These are phyloP conservation scores for Cystobasidium tubakii DNA, from an alignment of 768 basidiomycete genomes.

Conservation along the genomic window DNA sequence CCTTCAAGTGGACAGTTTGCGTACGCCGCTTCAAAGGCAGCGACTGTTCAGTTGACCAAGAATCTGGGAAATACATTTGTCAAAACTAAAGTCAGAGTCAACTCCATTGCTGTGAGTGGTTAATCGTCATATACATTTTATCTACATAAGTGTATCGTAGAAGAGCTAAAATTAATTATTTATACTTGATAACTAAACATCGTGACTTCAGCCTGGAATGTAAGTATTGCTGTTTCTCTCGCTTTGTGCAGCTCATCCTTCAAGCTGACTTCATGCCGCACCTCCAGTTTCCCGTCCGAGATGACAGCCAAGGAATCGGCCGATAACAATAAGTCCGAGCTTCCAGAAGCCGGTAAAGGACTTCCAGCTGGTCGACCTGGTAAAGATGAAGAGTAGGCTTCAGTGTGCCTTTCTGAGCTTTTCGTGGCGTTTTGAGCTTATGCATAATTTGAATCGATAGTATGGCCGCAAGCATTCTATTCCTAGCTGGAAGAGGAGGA, in stretches of 20 bases:
- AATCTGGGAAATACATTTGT: constrained; percentile 15
- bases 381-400: constrained; percentile 13
- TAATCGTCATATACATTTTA: too few species aligned
- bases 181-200: background rate
- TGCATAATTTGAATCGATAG: background rate
- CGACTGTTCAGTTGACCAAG: constrained; percentile 16
- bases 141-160: too few species aligned
- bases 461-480: constrained; percentile 21
- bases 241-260: background rate
- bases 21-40: constrained; percentile 16
- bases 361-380: constrained; percentile 25
- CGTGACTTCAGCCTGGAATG: background rate
- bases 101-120: background rate
- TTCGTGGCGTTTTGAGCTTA: too few species aligned
- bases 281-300: constrained; percentile 19
- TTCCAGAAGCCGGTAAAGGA: constrained; percentile 45
- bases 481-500: constrained; percentile 6
- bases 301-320: constrained; percentile 46
- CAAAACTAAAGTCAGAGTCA: constrained; percentile 21
- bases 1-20: constrained; percentile 13
- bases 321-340: constrained; percentile 49
- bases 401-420: too few species aligned
- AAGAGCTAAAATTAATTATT: too few species aligned
- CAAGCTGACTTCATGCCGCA: background rate
- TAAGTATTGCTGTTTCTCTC: background rate